Conservation (phyloP, 2,329 filamentous ascomycete genomes). For the Trichoderma gracile region DNA sequence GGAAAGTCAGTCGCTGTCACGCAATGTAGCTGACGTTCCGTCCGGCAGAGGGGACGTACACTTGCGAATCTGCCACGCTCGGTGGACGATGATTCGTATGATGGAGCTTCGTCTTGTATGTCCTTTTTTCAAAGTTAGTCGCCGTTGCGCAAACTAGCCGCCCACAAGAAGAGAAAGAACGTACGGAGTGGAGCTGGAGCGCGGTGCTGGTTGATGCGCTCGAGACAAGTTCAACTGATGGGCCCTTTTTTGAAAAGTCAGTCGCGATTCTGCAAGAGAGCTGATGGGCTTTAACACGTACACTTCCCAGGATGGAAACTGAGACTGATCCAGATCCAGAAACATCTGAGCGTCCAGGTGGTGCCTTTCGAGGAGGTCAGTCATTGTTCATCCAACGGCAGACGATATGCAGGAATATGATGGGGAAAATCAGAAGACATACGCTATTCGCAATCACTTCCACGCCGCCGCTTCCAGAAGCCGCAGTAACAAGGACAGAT, state of each 20-base stretch:
- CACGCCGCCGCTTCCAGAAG: neutral
- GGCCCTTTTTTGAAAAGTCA: constrained; percentile 25
- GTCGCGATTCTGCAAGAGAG: constrained; percentile 8
- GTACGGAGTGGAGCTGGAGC: constrained; percentile 11
- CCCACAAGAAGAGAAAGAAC: neutral
- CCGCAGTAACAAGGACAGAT: neutral
- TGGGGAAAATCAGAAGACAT: constrained; percentile 21
- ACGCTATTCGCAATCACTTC: constrained; percentile 27
- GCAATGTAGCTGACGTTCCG: neutral
- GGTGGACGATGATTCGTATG: neutral
- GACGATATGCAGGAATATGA: neutral
- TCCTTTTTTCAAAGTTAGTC: constrained; percentile 25
- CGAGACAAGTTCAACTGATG: constrained; percentile 8
- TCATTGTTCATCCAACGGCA: neutral
- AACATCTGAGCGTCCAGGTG: constrained; percentile 22
- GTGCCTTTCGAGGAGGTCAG: constrained; percentile 31
- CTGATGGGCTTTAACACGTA: constrained; percentile 23
- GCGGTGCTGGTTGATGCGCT: neutral
- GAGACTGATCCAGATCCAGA: constrained; percentile 24
- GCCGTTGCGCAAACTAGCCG: constrained; percentile 19
- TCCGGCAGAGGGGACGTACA: constrained; percentile 3
- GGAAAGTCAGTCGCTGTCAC: constrained; percentile 12
- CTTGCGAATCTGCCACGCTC: constrained; percentile 17
- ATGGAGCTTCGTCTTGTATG: neutral
- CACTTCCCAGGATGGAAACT: constrained; percentile 26